Evolutionary conservation across 805 yeast genomes (phyloP), one percentile per base, ranked within the genome.

Genomic region (Starmerella cellae): DNA sequence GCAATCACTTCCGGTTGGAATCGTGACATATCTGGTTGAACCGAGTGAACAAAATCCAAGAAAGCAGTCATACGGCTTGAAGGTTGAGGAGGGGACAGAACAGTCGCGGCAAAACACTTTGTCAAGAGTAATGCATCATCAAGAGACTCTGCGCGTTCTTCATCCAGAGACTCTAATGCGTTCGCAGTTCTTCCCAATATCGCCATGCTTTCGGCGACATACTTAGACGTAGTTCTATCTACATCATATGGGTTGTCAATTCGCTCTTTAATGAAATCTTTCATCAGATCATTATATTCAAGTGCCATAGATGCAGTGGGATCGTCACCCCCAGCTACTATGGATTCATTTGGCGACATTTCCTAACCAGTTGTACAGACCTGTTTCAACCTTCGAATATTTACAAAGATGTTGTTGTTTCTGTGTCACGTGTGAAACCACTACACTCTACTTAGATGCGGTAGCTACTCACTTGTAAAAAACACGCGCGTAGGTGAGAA

Each of bases 71-170:
- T 26, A 28, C 31, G 46, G 3, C n/a, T 37, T 4, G 39, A 13
- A 3, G 28, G 32, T 20, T 21, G 21, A n/a, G 39, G 40, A 22
- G 46, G 28, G 8, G 29, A 17, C 18, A 46, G 38, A 16, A 20
- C 42, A 5, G 41, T 35, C 2, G 45, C 42, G 10, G 42, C 40
- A 40, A 50, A 37, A 30, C 48, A 44, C 34, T 39, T 35, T 6
- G 35, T 42, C 2, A 47, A 43, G 14, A 42, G 33, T 17, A 39
- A 24, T 2, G 54, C 49, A 28, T 50, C 51, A 32, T 39, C 24
- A 16, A 27, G 32, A 6, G 40, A 28, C n/a, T 39, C 51, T 6
- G 35, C 39, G 5, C 4, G 33, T 30, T 46, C 45, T n/a, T 23
- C 22, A n/a, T 26, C 20, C 17, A 10, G 14, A 9, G 17, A 8